Conservation (phyloP, 768 basidiomycete genomes). For the Lyophyllum shimeji region DNA sequence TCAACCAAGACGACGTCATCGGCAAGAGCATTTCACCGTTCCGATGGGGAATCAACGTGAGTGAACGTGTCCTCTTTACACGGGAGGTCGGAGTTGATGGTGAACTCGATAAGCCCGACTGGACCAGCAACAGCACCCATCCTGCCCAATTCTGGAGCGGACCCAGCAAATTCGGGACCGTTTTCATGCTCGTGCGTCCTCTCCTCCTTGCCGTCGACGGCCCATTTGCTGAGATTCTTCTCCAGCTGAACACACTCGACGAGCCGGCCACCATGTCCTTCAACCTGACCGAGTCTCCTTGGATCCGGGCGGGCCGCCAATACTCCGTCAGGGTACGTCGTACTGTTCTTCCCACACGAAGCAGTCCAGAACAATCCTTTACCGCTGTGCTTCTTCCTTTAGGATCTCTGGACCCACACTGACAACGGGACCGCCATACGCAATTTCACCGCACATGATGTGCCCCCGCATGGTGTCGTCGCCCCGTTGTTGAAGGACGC, state of each 20-base stretch:
- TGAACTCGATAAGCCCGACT: conserved; percentile 28
- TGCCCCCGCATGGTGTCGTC: conserved; percentile 70
- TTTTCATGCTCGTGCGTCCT: conserved; percentile 51
- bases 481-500: conserved; percentile 65
- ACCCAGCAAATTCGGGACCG: conserved; percentile 53
- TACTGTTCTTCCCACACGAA: not conserved
- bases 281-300: conserved; percentile 63
- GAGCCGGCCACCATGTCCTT: conserved; percentile 53
- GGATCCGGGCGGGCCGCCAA: conserved; percentile 61
- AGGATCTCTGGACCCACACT: conserved; percentile 77
- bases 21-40: conserved; percentile 66
- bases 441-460: conserved; percentile 49
- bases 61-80: conserved; percentile 14
- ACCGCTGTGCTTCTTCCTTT: not conserved
- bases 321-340: conserved; percentile 44
- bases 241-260: conserved; percentile 55
- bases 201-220: not conserved
- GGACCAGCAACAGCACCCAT: conserved; percentile 40
- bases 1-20: conserved; percentile 65
- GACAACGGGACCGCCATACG: conserved; percentile 66
- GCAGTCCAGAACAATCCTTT: not conserved
- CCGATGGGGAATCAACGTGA: conserved; percentile 65
- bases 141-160: conserved; percentile 72
- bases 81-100: not conserved
- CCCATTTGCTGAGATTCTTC: not conserved